phyloP scores from a whole-genome alignment of 768 basidiomycete genomes.

The Lactarius sp. region DNA sequence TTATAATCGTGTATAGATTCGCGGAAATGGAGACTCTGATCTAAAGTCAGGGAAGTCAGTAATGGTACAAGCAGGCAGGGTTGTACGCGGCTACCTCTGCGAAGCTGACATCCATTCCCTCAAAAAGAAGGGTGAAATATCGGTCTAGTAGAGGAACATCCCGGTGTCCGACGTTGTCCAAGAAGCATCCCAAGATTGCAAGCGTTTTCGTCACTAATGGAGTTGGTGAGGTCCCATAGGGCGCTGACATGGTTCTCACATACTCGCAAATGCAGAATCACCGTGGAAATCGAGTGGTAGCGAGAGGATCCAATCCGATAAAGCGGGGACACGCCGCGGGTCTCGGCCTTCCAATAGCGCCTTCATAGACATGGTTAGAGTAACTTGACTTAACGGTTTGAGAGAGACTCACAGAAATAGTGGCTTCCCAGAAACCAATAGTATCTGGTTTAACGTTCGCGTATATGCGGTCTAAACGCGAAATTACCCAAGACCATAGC shows the following conservation, averaged over 20 bases:
- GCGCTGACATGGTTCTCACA: conserved; percentile 29
- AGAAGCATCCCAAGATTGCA: conserved; percentile 57
- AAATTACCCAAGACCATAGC: conserved; percentile 70
- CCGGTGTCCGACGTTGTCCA: conserved; percentile 60
- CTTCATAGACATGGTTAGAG: conserved; percentile 17
- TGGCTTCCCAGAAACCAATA: conserved; percentile 64
- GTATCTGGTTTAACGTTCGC: conserved; percentile 84
- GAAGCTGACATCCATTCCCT: conserved; percentile 75
- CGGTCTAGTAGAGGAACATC: conserved; percentile 64
- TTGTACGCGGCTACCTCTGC: conserved; percentile 55
- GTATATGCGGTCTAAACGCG: conserved; percentile 58
- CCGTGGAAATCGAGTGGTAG: conserved; percentile 78
- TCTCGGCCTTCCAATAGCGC: conserved; percentile 59
- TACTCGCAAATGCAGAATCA: conserved; percentile 85
- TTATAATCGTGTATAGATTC: conserved; percentile 22
- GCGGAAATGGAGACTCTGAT: conserved; percentile 17
- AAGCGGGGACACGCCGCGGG: conserved; percentile 65
- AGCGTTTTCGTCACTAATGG: conserved; percentile 70
- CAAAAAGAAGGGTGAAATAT: conserved; percentile 66
- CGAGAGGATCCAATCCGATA: conserved; percentile 73
- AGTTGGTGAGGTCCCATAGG: conserved; percentile 5
- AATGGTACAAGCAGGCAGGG: not conserved
- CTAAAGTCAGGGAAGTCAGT: not conserved
- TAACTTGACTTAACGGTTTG: not conserved
- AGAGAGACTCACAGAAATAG: conserved; percentile 47